Evolutionary conservation across 495 filamentous ascomycete species (phyloP), one percentile per base, ranked within the genome.

Genomic region (Letharia lupina): DNA sequence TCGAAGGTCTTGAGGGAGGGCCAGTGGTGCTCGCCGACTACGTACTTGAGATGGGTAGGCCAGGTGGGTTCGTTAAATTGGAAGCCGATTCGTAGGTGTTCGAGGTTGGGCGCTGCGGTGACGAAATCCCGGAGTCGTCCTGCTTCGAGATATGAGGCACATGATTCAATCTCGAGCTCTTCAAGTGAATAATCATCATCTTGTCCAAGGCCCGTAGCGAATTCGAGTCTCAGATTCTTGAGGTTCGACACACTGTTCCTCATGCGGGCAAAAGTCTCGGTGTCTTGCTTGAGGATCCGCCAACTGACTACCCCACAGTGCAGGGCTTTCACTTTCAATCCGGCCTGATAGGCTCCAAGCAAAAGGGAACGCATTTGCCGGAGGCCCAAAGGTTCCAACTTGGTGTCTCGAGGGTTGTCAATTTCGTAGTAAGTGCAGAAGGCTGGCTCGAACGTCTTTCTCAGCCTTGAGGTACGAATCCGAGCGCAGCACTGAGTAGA

Each of bases 81-180:
- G 41, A 59, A 58, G 11, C 40, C 41, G 2, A 65, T 28, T 6
- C 35, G 56, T 35, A 59, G 16, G 42, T 60, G 6, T 20, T 65
- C 41, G 20, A 59, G 41, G 12, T 65, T 44, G 13, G 41, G 54
- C 6, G 52, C 52, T 48, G 63, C 40, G 42, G 40, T 60, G 15
- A 47, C 37, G 33, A 59, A 60, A 13, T 65, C 63, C 8, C 18
- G 15, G 28, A 65, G 63, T 15, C 54, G 63, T 42, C 63, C 54
- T 45, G 0, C 40, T 45, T 33, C 20, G 16, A 59, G 42, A 41
- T 65, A 59, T n/a, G 13, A 2, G 5, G 52, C 8, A 48, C 41
- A 65, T 4, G 9, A 2, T 31, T 9, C 7, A 2, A 37, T 40
- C 28, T 65, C 52, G 28, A 33, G 28, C 35, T 28, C 23, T 52